A percentile compares a stretch with the other conserved stretches of the same genome.
phyloP scores from a whole-genome alignment of 768 basidiomycete species.

The Cystobasidium ongulense region DNA sequence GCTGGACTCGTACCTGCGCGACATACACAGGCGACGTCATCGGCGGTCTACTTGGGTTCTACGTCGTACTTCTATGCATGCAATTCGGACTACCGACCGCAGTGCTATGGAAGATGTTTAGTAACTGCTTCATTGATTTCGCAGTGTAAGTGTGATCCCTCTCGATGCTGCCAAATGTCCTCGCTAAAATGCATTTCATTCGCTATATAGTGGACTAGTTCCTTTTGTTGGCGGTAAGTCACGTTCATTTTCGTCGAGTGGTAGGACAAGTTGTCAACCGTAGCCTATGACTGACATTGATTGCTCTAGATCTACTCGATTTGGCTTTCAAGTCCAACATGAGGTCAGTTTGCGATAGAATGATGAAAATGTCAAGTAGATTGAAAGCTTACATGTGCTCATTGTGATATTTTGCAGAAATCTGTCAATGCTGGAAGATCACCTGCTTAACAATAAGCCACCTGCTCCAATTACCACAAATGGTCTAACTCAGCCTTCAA shows the following conservation, averaged over 20 bases:
- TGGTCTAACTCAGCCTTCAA: conserved; percentile 22
- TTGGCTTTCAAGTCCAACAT: conserved; percentile 27
- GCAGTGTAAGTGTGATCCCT: conserved; percentile 7
- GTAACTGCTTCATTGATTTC: conserved; percentile 20
- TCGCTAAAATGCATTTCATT: not conserved
- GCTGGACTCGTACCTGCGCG: not conserved
- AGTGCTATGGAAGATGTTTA: conserved; percentile 27
- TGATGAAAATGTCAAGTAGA: no score
- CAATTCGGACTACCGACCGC: conserved; percentile 19
- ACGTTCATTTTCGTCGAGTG: not conserved
- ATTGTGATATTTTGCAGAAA: not conserved
- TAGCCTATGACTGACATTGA: not conserved
- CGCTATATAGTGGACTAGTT: conserved; percentile 3
- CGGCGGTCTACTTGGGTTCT: conserved; percentile 15
- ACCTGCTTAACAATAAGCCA: conserved; percentile 19
- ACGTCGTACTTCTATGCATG: conserved; percentile 29
- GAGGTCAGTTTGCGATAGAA: not conserved
- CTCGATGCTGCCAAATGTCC: no score
- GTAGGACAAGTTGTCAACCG: not conserved
- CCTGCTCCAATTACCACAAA: not conserved
- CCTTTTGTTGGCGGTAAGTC: conserved; percentile 17
- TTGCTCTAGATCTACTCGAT: conserved; percentile 14
- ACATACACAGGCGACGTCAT: conserved; percentile 4
- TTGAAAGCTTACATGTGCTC: not conserved
- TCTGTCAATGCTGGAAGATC: conserved; percentile 17